phyloP scores from a whole-genome alignment of 179 eudicot genomes.

The Silene noctiflora region DNA sequence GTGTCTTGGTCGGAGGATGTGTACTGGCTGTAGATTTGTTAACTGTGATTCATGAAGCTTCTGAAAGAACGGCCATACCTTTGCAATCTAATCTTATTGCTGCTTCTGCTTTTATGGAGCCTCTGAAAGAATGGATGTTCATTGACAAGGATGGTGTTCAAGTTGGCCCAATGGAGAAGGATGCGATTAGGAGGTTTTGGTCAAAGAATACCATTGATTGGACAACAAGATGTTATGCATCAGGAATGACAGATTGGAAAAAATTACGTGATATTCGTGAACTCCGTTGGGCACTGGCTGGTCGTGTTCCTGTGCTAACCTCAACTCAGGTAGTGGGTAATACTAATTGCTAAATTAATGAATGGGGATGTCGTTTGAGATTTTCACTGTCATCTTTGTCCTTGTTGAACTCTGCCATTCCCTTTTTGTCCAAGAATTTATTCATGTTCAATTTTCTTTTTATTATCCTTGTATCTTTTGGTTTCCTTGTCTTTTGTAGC shows the following conservation, averaged over 20 bases:
- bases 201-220: conserved; percentile 81
- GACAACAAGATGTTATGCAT: conserved; percentile 89
- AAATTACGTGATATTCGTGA: conserved; percentile 89
- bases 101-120: conserved; percentile 99
- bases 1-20: conserved; percentile 98
- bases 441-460: neutral
- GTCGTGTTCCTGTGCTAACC: conserved; percentile 93
- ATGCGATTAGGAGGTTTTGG: conserved; percentile 92
- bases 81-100: conserved; percentile 96
- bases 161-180: conserved; percentile 97
- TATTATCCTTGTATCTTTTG: neutral
- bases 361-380: neutral
- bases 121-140: conserved; percentile 88
- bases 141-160: conserved; percentile 77
- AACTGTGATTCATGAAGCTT: conserved; percentile 89
- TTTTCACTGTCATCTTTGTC: neutral
- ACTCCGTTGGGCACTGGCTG: conserved; percentile 95
- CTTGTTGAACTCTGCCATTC: neutral
- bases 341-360: conserved; percentile 8
- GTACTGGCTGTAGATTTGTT: conserved; percentile 92
- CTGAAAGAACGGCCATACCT: conserved; percentile 96
- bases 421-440: neutral
- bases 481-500: neutral
- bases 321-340: conserved; percentile 60
- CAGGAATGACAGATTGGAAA: conserved; percentile 99